These are phyloP conservation scores for Nakaseomyces kungkrabaensis DNA, from an alignment of 1,139 yeast species.

Conservation along the genomic window DNA sequence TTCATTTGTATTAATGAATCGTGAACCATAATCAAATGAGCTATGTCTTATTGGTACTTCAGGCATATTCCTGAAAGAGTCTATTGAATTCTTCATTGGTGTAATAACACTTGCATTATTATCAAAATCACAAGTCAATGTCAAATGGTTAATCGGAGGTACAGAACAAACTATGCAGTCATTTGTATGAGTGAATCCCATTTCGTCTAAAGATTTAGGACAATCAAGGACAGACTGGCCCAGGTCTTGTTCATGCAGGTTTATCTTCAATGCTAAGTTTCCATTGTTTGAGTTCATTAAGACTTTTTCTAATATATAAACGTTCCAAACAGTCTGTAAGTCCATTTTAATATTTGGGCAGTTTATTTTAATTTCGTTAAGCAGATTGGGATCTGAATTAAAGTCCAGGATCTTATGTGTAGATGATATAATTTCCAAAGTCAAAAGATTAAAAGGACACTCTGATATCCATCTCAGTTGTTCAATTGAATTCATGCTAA, in stretches of 20 bases:
- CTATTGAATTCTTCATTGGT: not conserved
- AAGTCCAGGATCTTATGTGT: constrained; percentile 6
- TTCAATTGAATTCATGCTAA: constrained; percentile 11
- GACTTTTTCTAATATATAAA: constrained; percentile 12
- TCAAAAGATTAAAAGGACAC: constrained; percentile 13
- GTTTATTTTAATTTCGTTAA: constrained; percentile 3
- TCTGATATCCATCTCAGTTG: constrained; percentile 17
- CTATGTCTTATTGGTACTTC: not conserved
- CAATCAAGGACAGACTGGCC: constrained; percentile 9
- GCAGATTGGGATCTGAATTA: constrained; percentile 4
- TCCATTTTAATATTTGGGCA: constrained; percentile 6
- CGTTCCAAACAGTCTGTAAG: constrained; percentile 11
- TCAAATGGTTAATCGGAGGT: constrained; percentile 9
- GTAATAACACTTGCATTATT: not conserved
- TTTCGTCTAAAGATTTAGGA: constrained; percentile 4
- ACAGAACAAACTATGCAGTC: constrained; percentile 8
- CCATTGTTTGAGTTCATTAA: constrained; percentile 8
- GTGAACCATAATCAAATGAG: not conserved
- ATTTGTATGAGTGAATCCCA: constrained; percentile 8
- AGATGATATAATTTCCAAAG: constrained; percentile 8
- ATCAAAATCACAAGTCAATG: constrained; percentile 3
- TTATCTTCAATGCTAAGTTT: constrained; percentile 6
- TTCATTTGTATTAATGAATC: not conserved
- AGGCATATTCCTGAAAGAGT: not conserved
- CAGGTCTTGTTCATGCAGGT: constrained; percentile 9